phyloP scores from a whole-genome alignment of 129 eudicot species.

The Escallonia herrerae region DNA sequence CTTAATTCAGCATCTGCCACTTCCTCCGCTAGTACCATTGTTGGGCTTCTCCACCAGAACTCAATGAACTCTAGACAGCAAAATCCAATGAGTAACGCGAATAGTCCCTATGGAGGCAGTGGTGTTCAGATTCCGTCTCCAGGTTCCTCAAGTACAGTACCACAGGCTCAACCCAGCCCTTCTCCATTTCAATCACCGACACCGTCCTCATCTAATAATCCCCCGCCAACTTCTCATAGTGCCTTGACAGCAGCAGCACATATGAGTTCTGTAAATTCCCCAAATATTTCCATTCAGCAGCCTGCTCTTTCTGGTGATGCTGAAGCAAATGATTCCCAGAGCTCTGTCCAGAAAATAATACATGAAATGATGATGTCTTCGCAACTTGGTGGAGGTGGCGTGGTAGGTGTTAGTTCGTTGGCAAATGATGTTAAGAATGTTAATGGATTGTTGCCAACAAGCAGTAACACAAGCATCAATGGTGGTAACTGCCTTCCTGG shows the following conservation, averaged over 20 bases:
- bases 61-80: constrained; percentile 74
- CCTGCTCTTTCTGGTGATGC: constrained; percentile 60
- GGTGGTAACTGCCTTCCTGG: constrained; percentile 34
- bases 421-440: constrained; percentile 55
- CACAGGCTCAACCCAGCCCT: constrained; percentile 44
- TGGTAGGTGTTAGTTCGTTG: constrained; percentile 41
- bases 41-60: constrained; percentile 75
- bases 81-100: constrained; percentile 45
- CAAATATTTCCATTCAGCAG: constrained; percentile 54
- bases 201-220: constrained; percentile 58
- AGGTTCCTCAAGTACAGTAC: constrained; percentile 50
- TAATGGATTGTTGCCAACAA: constrained; percentile 47
- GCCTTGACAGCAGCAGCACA: constrained; percentile 41
- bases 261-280: constrained; percentile 53
- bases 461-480: constrained; percentile 22
- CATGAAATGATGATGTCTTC: constrained; percentile 94
- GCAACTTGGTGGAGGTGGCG: constrained; percentile 54
- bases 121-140: constrained; percentile 58
- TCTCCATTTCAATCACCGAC: constrained; percentile 79
- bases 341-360: constrained; percentile 93
- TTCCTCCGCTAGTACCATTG: constrained; percentile 50
- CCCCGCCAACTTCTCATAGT: constrained; percentile 50
- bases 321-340: constrained; percentile 73
- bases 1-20: constrained; percentile 40
- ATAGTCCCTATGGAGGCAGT: constrained; percentile 42